Base-by-base conservation (phyloP, 2,329 filamentous ascomycete species). In the Delphinella strobiligena region DNA sequence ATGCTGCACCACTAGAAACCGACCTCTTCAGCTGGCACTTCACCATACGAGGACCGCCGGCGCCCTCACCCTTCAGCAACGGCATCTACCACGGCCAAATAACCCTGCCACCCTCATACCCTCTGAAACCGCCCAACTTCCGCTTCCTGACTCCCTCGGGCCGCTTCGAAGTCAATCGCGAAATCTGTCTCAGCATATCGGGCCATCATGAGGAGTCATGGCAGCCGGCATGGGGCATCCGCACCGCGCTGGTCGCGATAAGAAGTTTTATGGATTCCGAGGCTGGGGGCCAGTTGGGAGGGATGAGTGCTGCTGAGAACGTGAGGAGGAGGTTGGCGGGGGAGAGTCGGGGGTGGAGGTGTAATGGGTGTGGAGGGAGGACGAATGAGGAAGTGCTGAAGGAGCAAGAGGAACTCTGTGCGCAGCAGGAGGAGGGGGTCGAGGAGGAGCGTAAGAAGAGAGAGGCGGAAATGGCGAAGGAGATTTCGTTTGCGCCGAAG, bases 11-110 rank as follows among this genome's bases (percentile, higher is more conserved):
- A 0, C 75, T 89, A 46, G 89, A 96, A 56, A 71, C 76, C 22
- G 87, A 96, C 62, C 78, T 98, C 39, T 94, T 94, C 64, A 88
- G 96, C 63, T 98, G 91, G 91, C 91, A 98, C 67, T 98, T 96
- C 64, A 98, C 91, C 0, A 71, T 98, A n/a, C 78, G 81, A 37
- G 91, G 91, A 0, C 88, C 89, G 0, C 89, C 89, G 0, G 69
- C 75, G 22, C 73, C 74, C 14, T 88, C 86, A 0, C 75, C 80
- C 29, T 95, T 88, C 63, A 75, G 77, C 33, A 67, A 71, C 22
- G 91, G 91, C 35, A 75, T 95, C 54, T 98, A 96, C 67, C 91
- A 98, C 62, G 91, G 91, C 42, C 86, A 89, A 54, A 96, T 98
- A 58, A 74, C 88, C 30, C 77, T 98, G 1, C 91, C 91, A 1